A percentile compares a stretch with the other conserved stretches of the same genome.
Conservation (phyloP, 2,329 filamentous ascomycete genomes). For the Talaromyces islandicus region DNA sequence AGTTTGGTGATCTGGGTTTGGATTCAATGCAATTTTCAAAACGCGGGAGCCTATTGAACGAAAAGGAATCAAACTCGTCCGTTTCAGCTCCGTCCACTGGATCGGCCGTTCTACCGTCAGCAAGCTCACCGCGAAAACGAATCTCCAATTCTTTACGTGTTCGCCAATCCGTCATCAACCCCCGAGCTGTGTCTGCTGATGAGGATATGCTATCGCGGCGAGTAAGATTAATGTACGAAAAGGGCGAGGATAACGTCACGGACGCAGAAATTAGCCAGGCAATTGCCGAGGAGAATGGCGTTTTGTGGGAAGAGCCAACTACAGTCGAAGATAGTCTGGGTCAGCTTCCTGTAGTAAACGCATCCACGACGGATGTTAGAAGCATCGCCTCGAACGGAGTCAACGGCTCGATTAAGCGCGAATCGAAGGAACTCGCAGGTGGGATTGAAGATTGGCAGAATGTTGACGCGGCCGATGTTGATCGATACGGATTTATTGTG, state of each 20-base stretch:
- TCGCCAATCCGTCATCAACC: slow-evolving; percentile 26
- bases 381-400: slow-evolving; percentile 24
- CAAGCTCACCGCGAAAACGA: slow-evolving; percentile 17
- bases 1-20: slow-evolving; percentile 47
- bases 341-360: slow-evolving; percentile 19
- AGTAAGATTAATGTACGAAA: slow-evolving; percentile 59
- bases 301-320: slow-evolving; percentile 34
- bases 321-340: slow-evolving; percentile 21
- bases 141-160: slow-evolving; percentile 33
- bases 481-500: slow-evolving; percentile 61
- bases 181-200: slow-evolving; percentile 55
- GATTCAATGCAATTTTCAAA: slow-evolving; percentile 54
- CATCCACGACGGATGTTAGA: slow-evolving; percentile 22
- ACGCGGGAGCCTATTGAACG: slow-evolving; percentile 54
- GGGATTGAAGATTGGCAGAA: slow-evolving; percentile 62
- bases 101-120: not conserved
- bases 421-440: slow-evolving; percentile 54
- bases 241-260: slow-evolving; percentile 51
- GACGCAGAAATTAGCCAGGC: slow-evolving; percentile 35
- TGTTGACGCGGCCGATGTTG: slow-evolving; percentile 53
- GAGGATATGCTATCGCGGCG: slow-evolving; percentile 58
- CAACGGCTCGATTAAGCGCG: slow-evolving; percentile 38
- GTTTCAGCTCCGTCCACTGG: slow-evolving; percentile 19
- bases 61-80: slow-evolving; percentile 33
- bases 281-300: slow-evolving; percentile 31